Evolutionary conservation across 768 basidiomycete genomes (phyloP).

Genomic region (Harrya chromipes): DNA sequence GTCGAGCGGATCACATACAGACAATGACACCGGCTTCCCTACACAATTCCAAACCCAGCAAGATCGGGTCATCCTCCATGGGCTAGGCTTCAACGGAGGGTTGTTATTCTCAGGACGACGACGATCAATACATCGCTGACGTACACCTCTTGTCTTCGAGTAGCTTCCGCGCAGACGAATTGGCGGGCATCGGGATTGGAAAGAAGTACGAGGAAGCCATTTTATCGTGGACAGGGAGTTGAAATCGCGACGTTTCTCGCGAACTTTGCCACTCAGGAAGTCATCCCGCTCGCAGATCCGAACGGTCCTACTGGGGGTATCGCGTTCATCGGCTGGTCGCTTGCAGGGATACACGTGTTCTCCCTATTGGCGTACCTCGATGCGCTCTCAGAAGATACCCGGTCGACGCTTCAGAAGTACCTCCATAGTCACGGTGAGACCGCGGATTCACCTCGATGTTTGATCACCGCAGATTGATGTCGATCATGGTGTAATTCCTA

Average conservation of each 20-base stretch:
- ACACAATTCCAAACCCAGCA: no score
- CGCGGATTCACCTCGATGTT: not conserved
- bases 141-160: conserved; percentile 15
- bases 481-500: not conserved
- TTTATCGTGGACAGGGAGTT: conserved; percentile 13
- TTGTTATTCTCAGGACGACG: not conserved
- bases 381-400: conserved; percentile 2
- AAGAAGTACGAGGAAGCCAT: conserved; percentile 18
- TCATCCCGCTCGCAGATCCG: conserved; percentile 13
- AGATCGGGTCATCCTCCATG: conserved; percentile 22
- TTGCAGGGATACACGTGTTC: conserved; percentile 11
- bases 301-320: conserved; percentile 7
- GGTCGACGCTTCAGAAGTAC: conserved; percentile 10
- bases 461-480: no score
- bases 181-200: conserved; percentile 5
- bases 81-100: conserved; percentile 23
- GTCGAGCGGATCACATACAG: no score
- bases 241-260: conserved; percentile 19
- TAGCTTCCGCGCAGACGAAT: conserved; percentile 13
- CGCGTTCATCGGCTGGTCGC: conserved; percentile 19
- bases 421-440: conserved; percentile 22
- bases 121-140: not conserved
- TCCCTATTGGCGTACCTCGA: conserved; percentile 17
- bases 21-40: no score
- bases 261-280: conserved; percentile 11